phyloP scores from a whole-genome alignment of 2,329 filamentous ascomycete species.

The Piedraia hortae region DNA sequence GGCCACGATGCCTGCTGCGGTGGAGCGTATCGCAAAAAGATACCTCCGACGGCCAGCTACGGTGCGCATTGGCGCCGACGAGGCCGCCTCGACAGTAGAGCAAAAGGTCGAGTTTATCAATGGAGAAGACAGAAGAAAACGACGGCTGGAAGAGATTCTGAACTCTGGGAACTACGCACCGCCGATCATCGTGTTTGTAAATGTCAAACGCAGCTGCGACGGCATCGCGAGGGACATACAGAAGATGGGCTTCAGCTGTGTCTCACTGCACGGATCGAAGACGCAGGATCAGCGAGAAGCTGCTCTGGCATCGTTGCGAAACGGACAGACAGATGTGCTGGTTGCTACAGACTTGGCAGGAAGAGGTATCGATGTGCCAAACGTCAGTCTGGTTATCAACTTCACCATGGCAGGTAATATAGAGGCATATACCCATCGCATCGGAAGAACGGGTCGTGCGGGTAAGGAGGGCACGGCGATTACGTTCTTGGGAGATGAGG shows the following conservation, averaged over 20 bases:
- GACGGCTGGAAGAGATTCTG: constrained; percentile 76
- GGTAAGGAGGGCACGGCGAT: constrained; percentile 91
- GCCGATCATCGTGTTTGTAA: constrained; percentile 97
- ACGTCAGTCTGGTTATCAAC: constrained; percentile 84
- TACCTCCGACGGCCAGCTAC: constrained; percentile 82
- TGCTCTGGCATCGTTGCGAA: constrained; percentile 59
- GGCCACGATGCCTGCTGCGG: constrained; percentile 77
- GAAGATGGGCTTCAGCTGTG: constrained; percentile 66
- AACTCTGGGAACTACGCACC: constrained; percentile 51
- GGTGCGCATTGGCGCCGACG: constrained; percentile 85
- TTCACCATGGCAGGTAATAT: constrained; percentile 95
- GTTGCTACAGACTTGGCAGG: constrained; percentile 90
- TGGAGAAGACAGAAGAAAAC: constrained; percentile 89
- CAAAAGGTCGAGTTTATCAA: constrained; percentile 79
- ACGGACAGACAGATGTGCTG: constrained; percentile 56
- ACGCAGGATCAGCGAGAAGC: constrained; percentile 95
- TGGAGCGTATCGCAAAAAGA: constrained; percentile 90
- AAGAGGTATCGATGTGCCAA: constrained; percentile 88
- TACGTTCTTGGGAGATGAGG: constrained; percentile 80
- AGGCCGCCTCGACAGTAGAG: constrained; percentile 93
- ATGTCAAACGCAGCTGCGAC: constrained; percentile 98
- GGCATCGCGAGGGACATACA: constrained; percentile 85
- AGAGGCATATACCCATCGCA: constrained; percentile 86
- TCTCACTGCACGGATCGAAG: constrained; percentile 84
- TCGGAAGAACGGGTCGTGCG: constrained; percentile 88